phyloP scores from a whole-genome alignment of 139 green algal species.

The Volvox africanus region DNA sequence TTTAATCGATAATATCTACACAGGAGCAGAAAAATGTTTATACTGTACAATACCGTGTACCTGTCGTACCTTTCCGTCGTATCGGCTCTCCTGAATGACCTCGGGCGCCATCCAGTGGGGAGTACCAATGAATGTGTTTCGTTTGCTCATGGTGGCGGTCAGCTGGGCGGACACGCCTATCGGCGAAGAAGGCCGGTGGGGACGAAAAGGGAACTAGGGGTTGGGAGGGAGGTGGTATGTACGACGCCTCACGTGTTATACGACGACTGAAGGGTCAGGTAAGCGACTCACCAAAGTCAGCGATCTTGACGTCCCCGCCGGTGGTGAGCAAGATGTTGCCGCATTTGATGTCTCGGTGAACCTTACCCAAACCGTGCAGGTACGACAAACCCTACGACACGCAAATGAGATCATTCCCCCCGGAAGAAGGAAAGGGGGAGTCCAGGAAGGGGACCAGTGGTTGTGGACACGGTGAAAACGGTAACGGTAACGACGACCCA shows the following conservation, averaged over 20 bases:
- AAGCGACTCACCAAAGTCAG: slow-evolving; percentile 82
- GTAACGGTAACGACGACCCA: too few species aligned
- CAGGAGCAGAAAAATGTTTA: too few species aligned
- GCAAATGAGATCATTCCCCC: not conserved
- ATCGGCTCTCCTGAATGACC: slow-evolving; percentile 91
- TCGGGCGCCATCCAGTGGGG: slow-evolving; percentile 98
- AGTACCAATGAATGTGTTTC: slow-evolving; percentile 97
- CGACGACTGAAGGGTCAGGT: too few species aligned
- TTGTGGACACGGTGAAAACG: too few species aligned
- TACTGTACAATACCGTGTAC: too few species aligned
- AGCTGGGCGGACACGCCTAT: slow-evolving; percentile 67
- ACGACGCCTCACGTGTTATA: too few species aligned
- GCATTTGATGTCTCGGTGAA: slow-evolving; percentile 97
- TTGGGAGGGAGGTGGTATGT: too few species aligned
- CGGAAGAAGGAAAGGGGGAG: not conserved
- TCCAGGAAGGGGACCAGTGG: not conserved
- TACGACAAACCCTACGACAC: slow-evolving; percentile 83
- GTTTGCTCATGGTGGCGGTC: slow-evolving; percentile 89
- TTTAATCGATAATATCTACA: too few species aligned
- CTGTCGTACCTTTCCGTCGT: slow-evolving; percentile 89
- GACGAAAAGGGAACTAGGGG: too few species aligned
- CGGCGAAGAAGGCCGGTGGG: not conserved
- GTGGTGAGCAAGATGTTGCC: slow-evolving; percentile 94
- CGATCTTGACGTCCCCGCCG: slow-evolving; percentile 84
- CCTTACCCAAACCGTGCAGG: slow-evolving; percentile 88